These are phyloP conservation scores for Prunella vulgaris DNA, from an alignment of 257 asterid genomes.

Conservation along the genomic window DNA sequence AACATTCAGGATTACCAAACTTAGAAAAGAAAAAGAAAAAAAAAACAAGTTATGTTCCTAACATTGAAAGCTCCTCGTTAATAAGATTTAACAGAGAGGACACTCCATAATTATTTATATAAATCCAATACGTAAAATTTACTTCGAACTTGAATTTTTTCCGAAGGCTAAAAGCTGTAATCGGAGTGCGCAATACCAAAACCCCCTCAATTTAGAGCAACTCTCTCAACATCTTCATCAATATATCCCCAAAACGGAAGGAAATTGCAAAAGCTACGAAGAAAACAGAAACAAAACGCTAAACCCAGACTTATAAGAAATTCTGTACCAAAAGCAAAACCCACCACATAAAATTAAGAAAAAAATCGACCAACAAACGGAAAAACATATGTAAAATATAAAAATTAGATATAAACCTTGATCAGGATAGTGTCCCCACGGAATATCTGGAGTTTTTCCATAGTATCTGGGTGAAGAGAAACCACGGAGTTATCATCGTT, in stretches of 20 bases:
- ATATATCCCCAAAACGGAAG: background rate
- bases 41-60: background rate
- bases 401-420: constrained; percentile 38
- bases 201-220: background rate
- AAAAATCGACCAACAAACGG: background rate
- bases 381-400: background rate
- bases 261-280: background rate
- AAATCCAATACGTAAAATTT: background rate
- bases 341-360: background rate
- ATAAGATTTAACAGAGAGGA: background rate
- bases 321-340: no score
- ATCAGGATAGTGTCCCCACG: constrained; percentile 80
- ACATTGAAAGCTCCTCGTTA: background rate
- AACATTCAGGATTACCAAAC: background rate
- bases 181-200: background rate
- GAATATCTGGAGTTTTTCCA: constrained; percentile 84
- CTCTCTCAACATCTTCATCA: background rate
- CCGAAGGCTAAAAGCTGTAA: background rate
- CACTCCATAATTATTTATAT: background rate
- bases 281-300: no score
- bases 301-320: no score
- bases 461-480: constrained; percentile 63
- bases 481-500: constrained; percentile 84
- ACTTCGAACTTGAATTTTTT: background rate
- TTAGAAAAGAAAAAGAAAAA: background rate